Conservation (phyloP, 352 stramenopile genomes). For the Phytophthora idaei region DNA sequence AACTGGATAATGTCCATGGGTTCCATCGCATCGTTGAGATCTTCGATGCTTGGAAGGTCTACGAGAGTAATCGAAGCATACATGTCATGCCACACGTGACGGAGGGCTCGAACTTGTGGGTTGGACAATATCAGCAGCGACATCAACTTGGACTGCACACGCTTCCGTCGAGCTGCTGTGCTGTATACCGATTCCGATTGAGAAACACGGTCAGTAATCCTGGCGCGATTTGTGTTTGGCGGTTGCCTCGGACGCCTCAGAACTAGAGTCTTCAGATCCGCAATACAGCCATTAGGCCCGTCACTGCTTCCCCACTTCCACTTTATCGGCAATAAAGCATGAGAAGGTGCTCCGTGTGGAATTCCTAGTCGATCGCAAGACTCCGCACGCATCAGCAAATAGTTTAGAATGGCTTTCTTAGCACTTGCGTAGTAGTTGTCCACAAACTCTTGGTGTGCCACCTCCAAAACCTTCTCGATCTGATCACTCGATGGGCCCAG, state of each 20-base stretch:
- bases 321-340: slow-evolving; percentile 49
- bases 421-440: slow-evolving; percentile 67
- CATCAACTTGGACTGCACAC: slow-evolving; percentile 46
- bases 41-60: slow-evolving; percentile 41
- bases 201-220: neutral
- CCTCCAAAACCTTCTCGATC: slow-evolving; percentile 50
- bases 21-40: slow-evolving; percentile 27
- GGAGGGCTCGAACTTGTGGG: slow-evolving; percentile 53
- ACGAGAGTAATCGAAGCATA: slow-evolving; percentile 51
- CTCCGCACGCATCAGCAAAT: slow-evolving; percentile 52
- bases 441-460: slow-evolving; percentile 51
- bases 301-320: slow-evolving; percentile 76
- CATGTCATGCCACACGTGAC: slow-evolving; percentile 69
- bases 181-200: neutral
- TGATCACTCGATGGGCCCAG: slow-evolving; percentile 31
- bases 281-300: slow-evolving; percentile 53
- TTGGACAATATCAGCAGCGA: slow-evolving; percentile 58
- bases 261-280: slow-evolving; percentile 55
- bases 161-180: slow-evolving; percentile 44
- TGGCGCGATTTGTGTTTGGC: neutral
- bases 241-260: neutral
- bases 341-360: slow-evolving; percentile 43
- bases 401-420: slow-evolving; percentile 83
- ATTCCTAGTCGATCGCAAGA: slow-evolving; percentile 61
- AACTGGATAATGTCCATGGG: slow-evolving; percentile 57